Conservation (phyloP, 2,329 filamentous ascomycete species). For the Fusarium brevicatenulatum region DNA sequence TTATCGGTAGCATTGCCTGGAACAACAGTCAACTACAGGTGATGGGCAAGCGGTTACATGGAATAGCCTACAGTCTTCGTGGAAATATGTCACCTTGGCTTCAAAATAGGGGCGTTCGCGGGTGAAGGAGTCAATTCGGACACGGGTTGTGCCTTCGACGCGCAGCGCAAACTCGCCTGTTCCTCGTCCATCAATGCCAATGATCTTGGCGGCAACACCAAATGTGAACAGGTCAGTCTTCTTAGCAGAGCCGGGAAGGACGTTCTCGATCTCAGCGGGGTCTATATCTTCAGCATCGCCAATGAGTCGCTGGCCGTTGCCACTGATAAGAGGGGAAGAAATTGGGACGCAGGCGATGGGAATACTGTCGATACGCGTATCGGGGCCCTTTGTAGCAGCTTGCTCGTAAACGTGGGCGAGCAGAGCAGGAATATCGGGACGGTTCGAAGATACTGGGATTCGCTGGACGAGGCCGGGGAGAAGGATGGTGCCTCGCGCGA, state of each 20-base stretch:
- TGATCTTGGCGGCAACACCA: constrained; percentile 83
- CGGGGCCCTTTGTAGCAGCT: constrained; percentile 73
- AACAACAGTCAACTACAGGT: constrained; percentile 14
- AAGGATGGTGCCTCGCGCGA: constrained; percentile 82
- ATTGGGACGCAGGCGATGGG: constrained; percentile 90
- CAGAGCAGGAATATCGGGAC: constrained; percentile 88
- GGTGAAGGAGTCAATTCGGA: constrained; percentile 71
- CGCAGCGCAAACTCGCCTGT: constrained; percentile 83
- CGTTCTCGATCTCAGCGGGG: constrained; percentile 53
- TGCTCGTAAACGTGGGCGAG: constrained; percentile 86
- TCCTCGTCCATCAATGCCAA: constrained; percentile 79
- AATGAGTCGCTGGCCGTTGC: constrained; percentile 80
- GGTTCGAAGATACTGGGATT: constrained; percentile 80
- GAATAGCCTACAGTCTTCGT: constrained; percentile 70
- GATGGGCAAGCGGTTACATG: neutral
- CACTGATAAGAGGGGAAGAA: constrained; percentile 76
- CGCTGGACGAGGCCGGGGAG: constrained; percentile 87
- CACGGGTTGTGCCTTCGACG: constrained; percentile 84
- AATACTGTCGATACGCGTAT: constrained; percentile 71
- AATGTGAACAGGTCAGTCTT: constrained; percentile 83
- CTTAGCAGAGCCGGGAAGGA: constrained; percentile 68
- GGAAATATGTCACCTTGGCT: constrained; percentile 76
- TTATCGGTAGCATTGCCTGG: constrained; percentile 59
- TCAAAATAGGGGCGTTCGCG: constrained; percentile 89
- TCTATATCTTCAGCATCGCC: constrained; percentile 68